Conservation (phyloP, 345 rosid genomes). For the Rhizophora apiculata region DNA sequence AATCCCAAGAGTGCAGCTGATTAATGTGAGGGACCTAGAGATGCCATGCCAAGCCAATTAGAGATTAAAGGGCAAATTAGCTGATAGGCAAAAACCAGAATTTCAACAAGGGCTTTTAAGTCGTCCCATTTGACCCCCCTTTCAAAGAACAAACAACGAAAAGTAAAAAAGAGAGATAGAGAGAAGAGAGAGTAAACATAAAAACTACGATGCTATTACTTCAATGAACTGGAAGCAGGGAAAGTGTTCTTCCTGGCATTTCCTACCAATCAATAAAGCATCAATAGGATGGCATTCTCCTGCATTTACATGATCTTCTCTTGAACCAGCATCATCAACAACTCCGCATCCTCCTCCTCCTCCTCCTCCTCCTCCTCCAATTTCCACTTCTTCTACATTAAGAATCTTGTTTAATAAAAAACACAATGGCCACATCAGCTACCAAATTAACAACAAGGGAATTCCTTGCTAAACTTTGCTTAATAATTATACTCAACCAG, state of each 20-base stretch:
- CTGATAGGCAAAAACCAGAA: not conserved
- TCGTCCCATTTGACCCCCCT: not conserved
- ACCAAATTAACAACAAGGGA: not conserved
- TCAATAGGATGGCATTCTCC: conserved; percentile 6
- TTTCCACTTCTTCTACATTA: conserved; percentile 23
- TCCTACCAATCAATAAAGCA: conserved; percentile 25
- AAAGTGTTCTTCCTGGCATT: conserved; percentile 24
- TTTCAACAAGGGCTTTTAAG: not conserved
- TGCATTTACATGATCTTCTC: conserved; percentile 13
- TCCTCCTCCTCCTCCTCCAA: not conserved
- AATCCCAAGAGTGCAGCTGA: conserved; percentile 86
- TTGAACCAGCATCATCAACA: not conserved
- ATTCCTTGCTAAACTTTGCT: not conserved
- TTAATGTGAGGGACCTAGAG: conserved; percentile 73
- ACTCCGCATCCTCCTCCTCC: not conserved
- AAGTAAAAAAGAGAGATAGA: conserved; percentile 4
- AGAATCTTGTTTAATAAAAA: conserved; percentile 25
- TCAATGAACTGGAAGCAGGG: conserved; percentile 43
- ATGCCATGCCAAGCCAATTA: not conserved
- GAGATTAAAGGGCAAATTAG: not conserved
- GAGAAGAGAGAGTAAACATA: not conserved
- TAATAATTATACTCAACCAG: not conserved
- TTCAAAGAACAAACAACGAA: not conserved
- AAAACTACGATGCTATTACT: conserved; percentile 36
- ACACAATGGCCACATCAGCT: conserved; percentile 25